phyloP scores from a whole-genome alignment of 2,329 filamentous ascomycete genomes.

The Venturia carpophila region DNA sequence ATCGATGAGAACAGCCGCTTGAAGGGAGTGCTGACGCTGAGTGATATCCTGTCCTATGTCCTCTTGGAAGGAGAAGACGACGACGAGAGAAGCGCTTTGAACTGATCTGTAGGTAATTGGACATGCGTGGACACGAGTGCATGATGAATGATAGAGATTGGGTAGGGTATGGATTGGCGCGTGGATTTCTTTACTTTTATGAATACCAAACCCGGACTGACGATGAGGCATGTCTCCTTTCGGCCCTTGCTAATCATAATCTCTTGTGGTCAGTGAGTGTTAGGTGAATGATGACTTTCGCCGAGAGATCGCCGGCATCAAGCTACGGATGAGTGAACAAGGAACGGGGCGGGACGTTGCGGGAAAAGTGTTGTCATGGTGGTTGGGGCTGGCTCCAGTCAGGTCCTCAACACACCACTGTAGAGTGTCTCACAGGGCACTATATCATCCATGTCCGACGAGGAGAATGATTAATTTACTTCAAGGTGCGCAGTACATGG shows the following conservation, averaged over 20 bases:
- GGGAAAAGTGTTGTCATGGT: too few relatives aligned
- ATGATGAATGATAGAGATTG: background rate
- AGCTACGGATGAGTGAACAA: too few relatives aligned
- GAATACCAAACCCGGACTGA: background rate
- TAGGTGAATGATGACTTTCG: background rate
- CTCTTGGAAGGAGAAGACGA: slow-evolving; percentile 70
- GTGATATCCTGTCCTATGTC: slow-evolving; percentile 93
- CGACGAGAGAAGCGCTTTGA: slow-evolving; percentile 23
- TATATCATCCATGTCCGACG: too few relatives aligned
- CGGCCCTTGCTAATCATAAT: background rate
- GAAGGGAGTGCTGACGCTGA: slow-evolving; percentile 83
- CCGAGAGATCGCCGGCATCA: too few relatives aligned
- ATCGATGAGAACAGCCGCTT: slow-evolving; percentile 84
- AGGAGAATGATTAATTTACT: too few relatives aligned
- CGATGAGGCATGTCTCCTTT: background rate
- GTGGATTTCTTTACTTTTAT: background rate
- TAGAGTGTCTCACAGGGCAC: too few relatives aligned
- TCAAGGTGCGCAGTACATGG: too few relatives aligned
- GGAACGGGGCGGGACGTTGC: too few relatives aligned
- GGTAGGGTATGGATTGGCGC: slow-evolving; percentile 3
- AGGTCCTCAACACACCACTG: too few relatives aligned
- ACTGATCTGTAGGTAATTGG: background rate
- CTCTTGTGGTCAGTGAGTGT: background rate
- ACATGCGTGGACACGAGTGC: slow-evolving; percentile 1
- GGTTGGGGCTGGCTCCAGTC: too few relatives aligned